phyloP scores from a whole-genome alignment of 2,329 filamentous ascomycete genomes.

The Chalaropsis thielavioides region DNA sequence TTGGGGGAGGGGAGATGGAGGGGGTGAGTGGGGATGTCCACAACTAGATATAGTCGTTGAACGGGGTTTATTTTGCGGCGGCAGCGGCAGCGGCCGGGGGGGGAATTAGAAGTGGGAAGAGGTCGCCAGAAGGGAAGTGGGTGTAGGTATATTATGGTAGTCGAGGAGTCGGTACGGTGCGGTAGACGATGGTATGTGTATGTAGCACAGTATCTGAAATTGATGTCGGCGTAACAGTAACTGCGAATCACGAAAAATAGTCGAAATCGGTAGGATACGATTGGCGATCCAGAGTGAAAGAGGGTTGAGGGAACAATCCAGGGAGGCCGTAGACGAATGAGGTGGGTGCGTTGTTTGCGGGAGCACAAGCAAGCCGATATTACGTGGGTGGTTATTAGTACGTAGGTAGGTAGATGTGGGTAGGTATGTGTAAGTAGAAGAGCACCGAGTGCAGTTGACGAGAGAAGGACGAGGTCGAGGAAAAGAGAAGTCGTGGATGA shows the following conservation, averaged over 20 bases:
- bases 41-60: neutral
- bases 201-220: neutral
- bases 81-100: too few relatives aligned
- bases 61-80: neutral
- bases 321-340: neutral
- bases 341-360: neutral
- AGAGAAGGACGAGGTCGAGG: neutral
- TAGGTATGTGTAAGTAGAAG: neutral
- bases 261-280: neutral
- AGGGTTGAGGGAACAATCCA: neutral
- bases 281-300: neutral
- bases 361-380: neutral
- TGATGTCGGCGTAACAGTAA: neutral
- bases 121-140: neutral
- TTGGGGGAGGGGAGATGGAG: neutral
- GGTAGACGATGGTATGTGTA: neutral
- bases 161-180: neutral
- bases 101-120: neutral
- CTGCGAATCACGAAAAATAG: neutral
- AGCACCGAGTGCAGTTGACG: neutral
- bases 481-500: slow-evolving; percentile 5
- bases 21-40: neutral
- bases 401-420: neutral
- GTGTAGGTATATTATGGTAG: neutral
- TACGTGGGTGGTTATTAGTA: neutral